Conservation (phyloP, 257 asterid genomes). For the Eucommia ulmoides region DNA sequence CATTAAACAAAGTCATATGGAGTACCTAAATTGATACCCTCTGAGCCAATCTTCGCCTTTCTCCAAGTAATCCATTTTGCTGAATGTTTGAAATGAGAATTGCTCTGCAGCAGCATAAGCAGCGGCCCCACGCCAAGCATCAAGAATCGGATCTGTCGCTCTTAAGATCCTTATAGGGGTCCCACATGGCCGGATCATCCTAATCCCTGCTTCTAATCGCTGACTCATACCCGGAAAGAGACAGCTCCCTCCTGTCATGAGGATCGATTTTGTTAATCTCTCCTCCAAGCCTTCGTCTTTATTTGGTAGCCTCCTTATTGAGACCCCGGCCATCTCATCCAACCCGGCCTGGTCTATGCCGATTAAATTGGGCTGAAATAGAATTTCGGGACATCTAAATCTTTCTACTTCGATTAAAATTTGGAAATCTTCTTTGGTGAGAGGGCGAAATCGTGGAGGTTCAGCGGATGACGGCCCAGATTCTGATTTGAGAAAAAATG, state of each 20-base stretch:
- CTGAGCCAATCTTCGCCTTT: conserved; percentile 92
- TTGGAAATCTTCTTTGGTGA: conserved; percentile 84
- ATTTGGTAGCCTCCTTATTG: conserved; percentile 51
- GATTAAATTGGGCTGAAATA: conserved; percentile 62
- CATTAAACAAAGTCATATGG: conserved; percentile 33
- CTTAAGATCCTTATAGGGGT: conserved; percentile 45
- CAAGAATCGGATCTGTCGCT: conserved; percentile 62
- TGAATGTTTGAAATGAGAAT: conserved; percentile 63
- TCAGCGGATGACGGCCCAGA: conserved; percentile 49
- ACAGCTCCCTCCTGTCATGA: conserved; percentile 88
- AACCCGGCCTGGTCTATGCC: conserved; percentile 92
- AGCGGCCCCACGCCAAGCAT: conserved; percentile 98
- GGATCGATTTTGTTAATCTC: conserved; percentile 57
- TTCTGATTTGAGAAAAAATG: conserved; percentile 55
- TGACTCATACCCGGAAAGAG: conserved; percentile 67
- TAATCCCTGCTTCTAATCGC: conserved; percentile 74
- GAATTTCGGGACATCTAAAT: conserved; percentile 85
- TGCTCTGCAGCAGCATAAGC: conserved; percentile 44
- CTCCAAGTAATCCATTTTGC: conserved; percentile 71
- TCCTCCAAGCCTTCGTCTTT: conserved; percentile 33
- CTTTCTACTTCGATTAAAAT: conserved; percentile 77
- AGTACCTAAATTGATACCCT: conserved; percentile 45
- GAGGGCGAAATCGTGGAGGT: conserved; percentile 69
- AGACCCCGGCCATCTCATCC: conserved; percentile 76
- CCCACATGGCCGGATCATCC: conserved; percentile 77